These are phyloP conservation scores for Solanum aculeatissimum DNA, from an alignment of 305 asterid genomes.

Conservation along the genomic window DNA sequence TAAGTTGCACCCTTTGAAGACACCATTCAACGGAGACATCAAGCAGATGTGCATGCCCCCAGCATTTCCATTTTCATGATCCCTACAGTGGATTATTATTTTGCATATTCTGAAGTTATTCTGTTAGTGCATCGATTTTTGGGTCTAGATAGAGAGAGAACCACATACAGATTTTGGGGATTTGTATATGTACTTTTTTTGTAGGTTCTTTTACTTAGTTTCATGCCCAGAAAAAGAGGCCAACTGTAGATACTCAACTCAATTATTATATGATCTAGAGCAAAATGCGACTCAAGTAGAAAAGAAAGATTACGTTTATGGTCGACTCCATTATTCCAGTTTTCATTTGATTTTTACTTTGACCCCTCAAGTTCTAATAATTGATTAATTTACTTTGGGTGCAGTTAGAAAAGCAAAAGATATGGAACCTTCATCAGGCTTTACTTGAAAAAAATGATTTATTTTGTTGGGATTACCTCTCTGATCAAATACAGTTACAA, in stretches of 20 bases:
- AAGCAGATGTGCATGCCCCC: constrained; percentile 13
- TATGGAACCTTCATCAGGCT: not conserved
- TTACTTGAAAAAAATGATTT: not conserved
- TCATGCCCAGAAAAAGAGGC: not conserved
- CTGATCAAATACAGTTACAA: not conserved
- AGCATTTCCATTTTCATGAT: not conserved
- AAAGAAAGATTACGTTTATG: not conserved
- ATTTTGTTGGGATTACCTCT: not conserved
- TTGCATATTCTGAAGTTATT: not conserved
- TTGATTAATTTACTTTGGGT: not conserved
- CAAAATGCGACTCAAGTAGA: not conserved
- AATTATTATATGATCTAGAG: not conserved
- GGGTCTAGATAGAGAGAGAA: not conserved
- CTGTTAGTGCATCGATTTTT: not conserved
- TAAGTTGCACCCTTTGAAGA: constrained; percentile 17
- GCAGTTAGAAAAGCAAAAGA: not conserved
- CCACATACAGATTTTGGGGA: not conserved
- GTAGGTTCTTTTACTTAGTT: not conserved
- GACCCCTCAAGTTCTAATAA: not conserved
- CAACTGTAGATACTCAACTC: not conserved
- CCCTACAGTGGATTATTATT: not conserved
- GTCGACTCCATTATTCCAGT: not conserved
- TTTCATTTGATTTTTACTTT: not conserved
- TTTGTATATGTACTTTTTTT: not conserved
- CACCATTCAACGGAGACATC: constrained; percentile 17